Evolutionary conservation across 1,139 yeast species (phyloP), one percentile per base, ranked within the genome.

Genomic region (Pichia sp.): DNA sequence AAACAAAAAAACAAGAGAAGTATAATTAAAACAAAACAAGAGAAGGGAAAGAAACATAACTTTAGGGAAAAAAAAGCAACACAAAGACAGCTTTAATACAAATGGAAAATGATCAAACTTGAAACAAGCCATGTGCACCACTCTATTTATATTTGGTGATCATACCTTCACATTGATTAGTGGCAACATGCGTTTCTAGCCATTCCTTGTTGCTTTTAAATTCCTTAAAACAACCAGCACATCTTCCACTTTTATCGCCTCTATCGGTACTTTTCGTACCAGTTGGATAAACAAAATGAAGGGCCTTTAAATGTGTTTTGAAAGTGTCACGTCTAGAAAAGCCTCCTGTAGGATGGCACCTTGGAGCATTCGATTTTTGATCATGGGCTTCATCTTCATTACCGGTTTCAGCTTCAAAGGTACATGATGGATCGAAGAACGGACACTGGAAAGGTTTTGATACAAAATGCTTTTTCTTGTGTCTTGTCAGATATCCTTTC

Each of bases 341-440:
- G 4, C 78, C 79, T 33, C 82, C 81, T 2, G 76, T 73, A 37
- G 79, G 77, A 58, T 76, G 82, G 55, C 82, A 77, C 53, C 71
- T 68, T 38, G 46, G 45, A 27, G 35, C 28, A 36, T 36, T 23
- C 6, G 29, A 5, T 26, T 27, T 27, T 16, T 55, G 50, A 6
- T 49, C 62, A 23, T 68, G 66, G 56, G 64, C 32, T 36, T 27
- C 31, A 34, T 37, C 23, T 5, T 29, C 7, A 5, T 31, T 26
- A 27, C 9, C 29, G 27, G 29, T 23, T 23, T 55, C 50, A 9
- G 49, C 64, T 26, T 68, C 66, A 56, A 64, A 75, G 11, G 33
- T 40, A 29, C 34, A 11, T 3, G 44, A 33, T 5, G 46, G 37
- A 35, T 45, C 48, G 28, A 45, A 45, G 58, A 72, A 77, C 2